Evolutionary conservation across 2,329 filamentous ascomycete genomes (phyloP).

Genomic region (Ascochyta fabae): DNA sequence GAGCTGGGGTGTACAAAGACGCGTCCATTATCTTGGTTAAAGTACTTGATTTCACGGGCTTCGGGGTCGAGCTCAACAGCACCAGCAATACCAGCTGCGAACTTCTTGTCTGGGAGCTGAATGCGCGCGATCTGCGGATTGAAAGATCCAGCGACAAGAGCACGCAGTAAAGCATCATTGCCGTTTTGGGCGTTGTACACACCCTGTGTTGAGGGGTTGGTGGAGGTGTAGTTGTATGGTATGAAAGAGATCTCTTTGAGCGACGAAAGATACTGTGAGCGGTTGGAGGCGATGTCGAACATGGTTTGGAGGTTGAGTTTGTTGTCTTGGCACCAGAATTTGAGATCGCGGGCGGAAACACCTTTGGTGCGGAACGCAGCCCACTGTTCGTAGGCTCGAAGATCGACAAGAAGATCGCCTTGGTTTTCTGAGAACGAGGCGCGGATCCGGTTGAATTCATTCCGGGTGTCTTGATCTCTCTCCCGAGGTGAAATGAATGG

Average conservation of each 20-base stretch:
- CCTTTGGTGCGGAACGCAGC: slow-evolving; percentile 66
- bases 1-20: slow-evolving; percentile 94
- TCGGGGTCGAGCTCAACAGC: slow-evolving; percentile 94
- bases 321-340: slow-evolving; percentile 82
- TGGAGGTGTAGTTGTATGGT: slow-evolving; percentile 49
- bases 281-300: slow-evolving; percentile 85
- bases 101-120: slow-evolving; percentile 94
- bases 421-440: slow-evolving; percentile 76
- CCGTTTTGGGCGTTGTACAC: slow-evolving; percentile 57
- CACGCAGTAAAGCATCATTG: slow-evolving; percentile 55
- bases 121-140: slow-evolving; percentile 88
- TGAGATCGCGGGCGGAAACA: slow-evolving; percentile 65
- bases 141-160: slow-evolving; percentile 59
- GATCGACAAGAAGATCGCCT: slow-evolving; percentile 87
- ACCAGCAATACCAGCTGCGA: slow-evolving; percentile 82
- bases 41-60: slow-evolving; percentile 90
- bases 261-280: slow-evolving; percentile 83
- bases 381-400: slow-evolving; percentile 86
- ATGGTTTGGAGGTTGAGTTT: slow-evolving; percentile 85
- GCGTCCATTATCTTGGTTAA: slow-evolving; percentile 63
- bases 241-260: slow-evolving; percentile 87
- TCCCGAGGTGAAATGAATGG: slow-evolving; percentile 87
- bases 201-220: slow-evolving; percentile 32
- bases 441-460: slow-evolving; percentile 79
- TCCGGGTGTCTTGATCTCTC: slow-evolving; percentile 81